A percentile compares a stretch with the other conserved stretches of the same genome.
These are phyloP conservation scores for Neurospora sp. DNA, from an alignment of 495 filamentous ascomycete species.

Conservation along the genomic window DNA sequence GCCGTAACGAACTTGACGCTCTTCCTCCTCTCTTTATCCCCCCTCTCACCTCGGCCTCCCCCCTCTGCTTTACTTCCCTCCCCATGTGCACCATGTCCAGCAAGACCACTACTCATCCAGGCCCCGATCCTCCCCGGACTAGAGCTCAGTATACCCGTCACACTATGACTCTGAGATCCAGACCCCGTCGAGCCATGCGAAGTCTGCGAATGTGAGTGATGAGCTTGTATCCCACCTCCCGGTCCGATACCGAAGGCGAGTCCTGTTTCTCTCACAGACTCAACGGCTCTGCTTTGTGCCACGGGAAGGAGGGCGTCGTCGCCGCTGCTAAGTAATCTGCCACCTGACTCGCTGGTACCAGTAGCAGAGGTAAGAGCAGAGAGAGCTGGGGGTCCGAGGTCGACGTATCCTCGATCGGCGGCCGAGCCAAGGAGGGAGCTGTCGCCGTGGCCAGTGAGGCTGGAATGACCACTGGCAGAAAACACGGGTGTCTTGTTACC, in stretches of 20 bases:
- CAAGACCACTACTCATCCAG: not conserved
- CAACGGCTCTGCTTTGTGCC: constrained; percentile 44
- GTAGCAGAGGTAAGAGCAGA: not conserved
- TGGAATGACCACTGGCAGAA: not conserved
- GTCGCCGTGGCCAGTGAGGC: not conserved
- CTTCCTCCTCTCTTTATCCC: constrained; percentile 40
- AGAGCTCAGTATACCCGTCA: constrained; percentile 30
- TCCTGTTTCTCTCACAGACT: constrained; percentile 33
- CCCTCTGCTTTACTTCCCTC: constrained; percentile 29
- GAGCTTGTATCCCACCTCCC: not conserved
- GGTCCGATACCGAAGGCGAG: not conserved
- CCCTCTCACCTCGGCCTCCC: constrained; percentile 7
- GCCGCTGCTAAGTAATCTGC: not conserved
- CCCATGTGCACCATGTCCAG: not conserved
- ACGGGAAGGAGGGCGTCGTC: constrained; percentile 14
- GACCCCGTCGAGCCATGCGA: not conserved
- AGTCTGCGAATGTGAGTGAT: not conserved
- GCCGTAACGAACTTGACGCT: constrained; percentile 42
- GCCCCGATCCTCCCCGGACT: constrained; percentile 26
- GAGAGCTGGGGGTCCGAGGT: not conserved
- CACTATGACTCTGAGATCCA: not conserved
- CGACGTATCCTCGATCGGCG: not conserved
- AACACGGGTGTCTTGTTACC: not conserved
- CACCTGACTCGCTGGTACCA: not conserved
- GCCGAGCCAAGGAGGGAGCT: not conserved